Evolutionary conservation across 2,329 filamentous ascomycete genomes (phyloP), one percentile per base, ranked within the genome.

Genomic region (Ceratocystis variospora): DNA sequence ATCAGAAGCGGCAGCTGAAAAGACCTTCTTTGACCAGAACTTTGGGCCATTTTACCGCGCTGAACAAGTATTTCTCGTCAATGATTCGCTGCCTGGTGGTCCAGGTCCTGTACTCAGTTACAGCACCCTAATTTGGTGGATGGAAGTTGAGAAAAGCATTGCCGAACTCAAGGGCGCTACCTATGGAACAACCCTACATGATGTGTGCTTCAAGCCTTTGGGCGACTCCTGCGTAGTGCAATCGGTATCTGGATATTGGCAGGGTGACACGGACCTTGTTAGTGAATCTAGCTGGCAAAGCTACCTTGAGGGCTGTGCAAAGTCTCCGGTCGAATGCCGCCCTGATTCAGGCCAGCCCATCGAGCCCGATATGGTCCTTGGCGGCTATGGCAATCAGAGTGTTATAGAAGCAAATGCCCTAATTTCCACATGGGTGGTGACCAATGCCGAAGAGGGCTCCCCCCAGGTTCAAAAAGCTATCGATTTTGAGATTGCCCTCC

Each of bases 1-100:
- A 7, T 97, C 94, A 3, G 84, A 86, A 62, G 93, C 95, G 22
- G 94, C 94, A 0, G 83, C 90, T 73, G 93, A 99, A 74, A 99
- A 99, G 77, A 82, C 83, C 1, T 99, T 95, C 73, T 99, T 97
- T 70, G 95, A 99, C 73, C 75, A 83, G 45, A 91, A 90, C 71
- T 99, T 99, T 73, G 95, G 94, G 0, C 91, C 93, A 0, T 99
- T 99, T 73, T 99, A 94, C 76, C 88, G 94, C 50, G 88, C 92
- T 0, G 89, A 99, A 74, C 94, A 99, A 76, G 84, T 87, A 0
- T 99, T 99, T 74, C 76, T 99, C 15, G 90, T 97, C 69, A 99
- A 97, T 69, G 92, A 96, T 70, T 91, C 86, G 0, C 74, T 81
- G 0, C 71, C 80, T 1, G 79, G 80, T 2, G 83, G 83, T 0